Evolutionary conservation across 768 basidiomycete genomes (phyloP).

Genomic region (Boletus reticuloceps): DNA sequence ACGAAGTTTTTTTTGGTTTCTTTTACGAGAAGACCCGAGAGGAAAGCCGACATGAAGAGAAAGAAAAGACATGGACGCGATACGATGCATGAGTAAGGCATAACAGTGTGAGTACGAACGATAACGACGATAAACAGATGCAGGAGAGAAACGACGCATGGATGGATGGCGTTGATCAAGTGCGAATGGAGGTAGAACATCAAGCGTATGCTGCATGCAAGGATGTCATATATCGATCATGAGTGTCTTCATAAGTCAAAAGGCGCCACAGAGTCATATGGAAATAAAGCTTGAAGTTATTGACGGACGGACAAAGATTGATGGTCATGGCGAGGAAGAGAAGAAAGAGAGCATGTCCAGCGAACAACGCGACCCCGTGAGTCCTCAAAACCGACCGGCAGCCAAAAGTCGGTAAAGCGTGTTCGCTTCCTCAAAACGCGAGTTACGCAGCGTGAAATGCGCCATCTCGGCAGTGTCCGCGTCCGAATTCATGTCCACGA

Average conservation of each 20-base stretch:
- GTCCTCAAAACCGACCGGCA: constrained; percentile 31
- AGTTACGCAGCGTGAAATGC: constrained; percentile 69
- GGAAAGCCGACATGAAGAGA: too few relatives aligned
- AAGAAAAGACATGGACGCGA: not conserved
- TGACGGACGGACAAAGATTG: not conserved
- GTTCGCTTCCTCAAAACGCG: constrained; percentile 77
- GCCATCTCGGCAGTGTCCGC: constrained; percentile 74
- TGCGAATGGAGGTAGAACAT: not conserved
- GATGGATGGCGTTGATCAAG: not conserved
- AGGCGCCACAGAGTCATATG: constrained; percentile 2
- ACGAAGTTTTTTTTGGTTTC: too few relatives aligned
- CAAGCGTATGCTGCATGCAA: constrained; percentile 2
- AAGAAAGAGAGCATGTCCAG: not conserved
- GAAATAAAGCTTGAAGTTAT: not conserved
- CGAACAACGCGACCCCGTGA: not conserved
- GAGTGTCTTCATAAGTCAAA: constrained; percentile 20
- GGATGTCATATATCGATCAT: not conserved
- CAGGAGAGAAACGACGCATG: not conserved
- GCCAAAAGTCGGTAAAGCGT: constrained; percentile 66
- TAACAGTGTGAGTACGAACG: not conserved
- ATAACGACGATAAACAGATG: not conserved
- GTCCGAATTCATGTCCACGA: constrained; percentile 64
- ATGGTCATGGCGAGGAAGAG: not conserved
- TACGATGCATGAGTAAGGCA: constrained; percentile 2
- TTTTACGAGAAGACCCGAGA: too few relatives aligned